A percentile compares a stretch with the other conserved stretches of the same genome.
Evolutionary conservation across 768 basidiomycete genomes (phyloP).

Genomic region (Dentipellis sp.): DNA sequence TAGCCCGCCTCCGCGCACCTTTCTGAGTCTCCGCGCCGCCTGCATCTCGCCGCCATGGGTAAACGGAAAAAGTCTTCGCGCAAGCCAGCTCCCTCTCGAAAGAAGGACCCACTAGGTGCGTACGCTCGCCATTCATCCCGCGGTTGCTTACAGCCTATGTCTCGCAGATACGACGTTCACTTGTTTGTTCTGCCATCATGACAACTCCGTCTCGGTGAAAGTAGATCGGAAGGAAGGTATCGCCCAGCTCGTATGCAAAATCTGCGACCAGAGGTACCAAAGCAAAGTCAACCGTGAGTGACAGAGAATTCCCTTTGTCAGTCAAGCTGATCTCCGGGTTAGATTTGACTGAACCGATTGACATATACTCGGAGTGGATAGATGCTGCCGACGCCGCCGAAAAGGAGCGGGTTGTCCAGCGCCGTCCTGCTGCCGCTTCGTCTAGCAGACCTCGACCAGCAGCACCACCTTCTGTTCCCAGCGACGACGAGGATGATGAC

Average conservation of each 20-base stretch:
- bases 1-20: neutral
- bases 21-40: neutral
- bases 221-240: conserved; percentile 81
- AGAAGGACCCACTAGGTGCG: conserved; percentile 67
- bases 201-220: conserved; percentile 79
- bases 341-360: conserved; percentile 84
- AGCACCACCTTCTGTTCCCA: conserved; percentile 24
- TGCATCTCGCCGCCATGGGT: conserved; percentile 43
- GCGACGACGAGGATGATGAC: conserved; percentile 33
- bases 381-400: conserved; percentile 82
- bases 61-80: conserved; percentile 87
- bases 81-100: conserved; percentile 61
- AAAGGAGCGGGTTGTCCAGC: conserved; percentile 34
- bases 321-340: conserved; percentile 3
- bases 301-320: conserved; percentile 11
- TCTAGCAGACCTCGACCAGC: conserved; percentile 38
- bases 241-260: conserved; percentile 70
- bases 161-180: conserved; percentile 70
- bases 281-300: conserved; percentile 77
- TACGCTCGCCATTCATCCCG: conserved; percentile 2
- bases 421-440: conserved; percentile 39
- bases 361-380: conserved; percentile 90
- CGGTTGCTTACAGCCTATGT: neutral
- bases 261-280: conserved; percentile 83
- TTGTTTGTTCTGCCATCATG: conserved; percentile 85